Conservation (phyloP, 257 asterid genomes). For the Solanum virginianum region DNA sequence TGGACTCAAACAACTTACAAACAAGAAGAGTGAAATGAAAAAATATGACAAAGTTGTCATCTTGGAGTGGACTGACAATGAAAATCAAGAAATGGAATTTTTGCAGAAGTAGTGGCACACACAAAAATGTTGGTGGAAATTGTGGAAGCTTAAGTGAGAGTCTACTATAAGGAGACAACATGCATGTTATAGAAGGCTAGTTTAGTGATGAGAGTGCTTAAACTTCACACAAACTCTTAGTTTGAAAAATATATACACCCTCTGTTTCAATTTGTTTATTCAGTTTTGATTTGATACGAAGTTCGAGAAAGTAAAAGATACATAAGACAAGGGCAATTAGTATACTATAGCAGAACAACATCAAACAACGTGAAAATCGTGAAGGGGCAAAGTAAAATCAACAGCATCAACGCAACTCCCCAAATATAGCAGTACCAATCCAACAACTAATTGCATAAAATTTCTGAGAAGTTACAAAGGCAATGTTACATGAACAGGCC, state of each 20-base stretch:
- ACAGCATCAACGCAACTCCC: not conserved
- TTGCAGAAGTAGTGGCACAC: not conserved
- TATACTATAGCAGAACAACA: too few relatives aligned
- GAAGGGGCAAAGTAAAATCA: too few relatives aligned
- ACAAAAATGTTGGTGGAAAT: not conserved
- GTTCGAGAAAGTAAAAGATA: not conserved
- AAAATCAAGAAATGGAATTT: not conserved
- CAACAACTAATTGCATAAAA: not conserved
- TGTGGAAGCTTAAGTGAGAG: constrained; percentile 9
- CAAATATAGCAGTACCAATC: not conserved
- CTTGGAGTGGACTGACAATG: not conserved
- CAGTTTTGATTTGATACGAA: fast-evolving
- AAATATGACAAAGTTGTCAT: not conserved
- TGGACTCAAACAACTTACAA: not conserved
- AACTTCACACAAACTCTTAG: constrained; percentile 22
- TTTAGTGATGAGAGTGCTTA: constrained; percentile 8
- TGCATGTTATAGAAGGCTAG: constrained; percentile 35
- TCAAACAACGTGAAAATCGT: too few relatives aligned
- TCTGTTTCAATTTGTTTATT: not conserved
- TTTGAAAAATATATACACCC: not conserved
- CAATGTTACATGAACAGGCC: not conserved
- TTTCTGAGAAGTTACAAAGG: not conserved
- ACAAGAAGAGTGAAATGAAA: constrained; percentile 15
- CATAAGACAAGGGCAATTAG: too few relatives aligned
- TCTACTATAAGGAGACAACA: constrained; percentile 22